Evolutionary conservation across 2,329 filamentous ascomycete species (phyloP).

Genomic region (Arthrobotrys entomopaga): DNA sequence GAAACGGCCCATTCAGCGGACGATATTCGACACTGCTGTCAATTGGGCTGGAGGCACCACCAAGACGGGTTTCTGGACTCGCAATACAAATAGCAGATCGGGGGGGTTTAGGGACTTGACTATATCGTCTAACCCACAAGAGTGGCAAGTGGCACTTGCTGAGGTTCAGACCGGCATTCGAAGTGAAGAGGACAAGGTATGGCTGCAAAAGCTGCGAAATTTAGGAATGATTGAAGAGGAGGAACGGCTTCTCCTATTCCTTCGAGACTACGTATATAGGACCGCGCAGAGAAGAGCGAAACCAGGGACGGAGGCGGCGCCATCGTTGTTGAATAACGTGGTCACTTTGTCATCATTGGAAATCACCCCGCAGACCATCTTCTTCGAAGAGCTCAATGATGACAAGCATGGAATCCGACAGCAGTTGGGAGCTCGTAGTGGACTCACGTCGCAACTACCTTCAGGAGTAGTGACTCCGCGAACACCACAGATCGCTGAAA

Average conservation of each 20-base stretch:
- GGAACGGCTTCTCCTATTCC: slow-evolving; percentile 84
- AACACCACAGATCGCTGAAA: slow-evolving; percentile 29
- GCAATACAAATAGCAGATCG: slow-evolving; percentile 27
- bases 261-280: slow-evolving; percentile 92
- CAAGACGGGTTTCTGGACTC: slow-evolving; percentile 83
- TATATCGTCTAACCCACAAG: slow-evolving; percentile 35
- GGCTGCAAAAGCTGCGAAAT: slow-evolving; percentile 85
- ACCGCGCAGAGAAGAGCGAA: slow-evolving; percentile 74
- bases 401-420: slow-evolving; percentile 61
- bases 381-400: slow-evolving; percentile 82
- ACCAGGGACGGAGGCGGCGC: slow-evolving; percentile 64
- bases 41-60: slow-evolving; percentile 86
- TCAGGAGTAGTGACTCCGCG: slow-evolving; percentile 37
- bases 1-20: slow-evolving; percentile 80
- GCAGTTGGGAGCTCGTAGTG: slow-evolving; percentile 53
- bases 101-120: slow-evolving; percentile 31
- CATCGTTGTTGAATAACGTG: slow-evolving; percentile 72
- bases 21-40: slow-evolving; percentile 84
- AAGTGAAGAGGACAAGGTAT: slow-evolving; percentile 75
- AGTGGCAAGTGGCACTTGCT: slow-evolving; percentile 47
- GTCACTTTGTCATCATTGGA: slow-evolving; percentile 79
- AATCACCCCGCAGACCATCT: slow-evolving; percentile 85
- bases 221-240: slow-evolving; percentile 84
- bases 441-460: slow-evolving; percentile 25
- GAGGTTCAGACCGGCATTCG: slow-evolving; percentile 34